phyloP scores from a whole-genome alignment of 176 grass and related monocot species.

The Stipa capillata region DNA sequence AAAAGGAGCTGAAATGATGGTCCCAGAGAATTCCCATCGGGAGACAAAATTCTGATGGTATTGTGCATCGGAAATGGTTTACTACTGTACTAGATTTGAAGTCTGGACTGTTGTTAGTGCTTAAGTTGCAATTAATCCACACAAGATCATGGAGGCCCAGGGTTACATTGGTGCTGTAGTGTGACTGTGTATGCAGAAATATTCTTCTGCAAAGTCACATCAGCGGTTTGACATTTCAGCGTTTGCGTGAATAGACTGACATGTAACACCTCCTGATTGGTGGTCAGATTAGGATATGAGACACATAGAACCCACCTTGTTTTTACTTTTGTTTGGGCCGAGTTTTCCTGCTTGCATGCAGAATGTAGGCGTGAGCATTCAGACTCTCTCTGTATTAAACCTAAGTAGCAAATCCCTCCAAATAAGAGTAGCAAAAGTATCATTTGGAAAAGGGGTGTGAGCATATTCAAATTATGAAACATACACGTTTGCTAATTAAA shows the following conservation, averaged over 20 bases:
- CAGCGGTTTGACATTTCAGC: slow-evolving; percentile 18
- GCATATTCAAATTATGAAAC: neutral
- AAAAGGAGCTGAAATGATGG: no score
- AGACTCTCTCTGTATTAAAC: neutral
- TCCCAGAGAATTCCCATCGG: neutral
- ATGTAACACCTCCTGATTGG: slow-evolving; percentile 8
- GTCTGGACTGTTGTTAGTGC: slow-evolving; percentile 12
- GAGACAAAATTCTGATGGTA: neutral
- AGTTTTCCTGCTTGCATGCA: neutral
- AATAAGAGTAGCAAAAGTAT: neutral
- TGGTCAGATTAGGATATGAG: neutral
- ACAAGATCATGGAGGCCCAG: slow-evolving; percentile 2
- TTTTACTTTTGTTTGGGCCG: neutral
- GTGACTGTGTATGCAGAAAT: slow-evolving; percentile 8
- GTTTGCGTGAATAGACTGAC: neutral
- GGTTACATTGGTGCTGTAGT: neutral
- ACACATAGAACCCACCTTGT: neutral
- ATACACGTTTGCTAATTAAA: neutral
- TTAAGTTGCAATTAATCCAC: neutral
- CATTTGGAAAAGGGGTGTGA: neutral
- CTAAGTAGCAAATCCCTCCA: no score
- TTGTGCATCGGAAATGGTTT: neutral
- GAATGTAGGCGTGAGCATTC: neutral
- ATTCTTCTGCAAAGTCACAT: slow-evolving; percentile 1
- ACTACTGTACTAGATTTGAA: neutral